Evolutionary conservation across 2,329 filamentous ascomycete genomes (phyloP).

Genomic region (Verticillium nonalfalfae): DNA sequence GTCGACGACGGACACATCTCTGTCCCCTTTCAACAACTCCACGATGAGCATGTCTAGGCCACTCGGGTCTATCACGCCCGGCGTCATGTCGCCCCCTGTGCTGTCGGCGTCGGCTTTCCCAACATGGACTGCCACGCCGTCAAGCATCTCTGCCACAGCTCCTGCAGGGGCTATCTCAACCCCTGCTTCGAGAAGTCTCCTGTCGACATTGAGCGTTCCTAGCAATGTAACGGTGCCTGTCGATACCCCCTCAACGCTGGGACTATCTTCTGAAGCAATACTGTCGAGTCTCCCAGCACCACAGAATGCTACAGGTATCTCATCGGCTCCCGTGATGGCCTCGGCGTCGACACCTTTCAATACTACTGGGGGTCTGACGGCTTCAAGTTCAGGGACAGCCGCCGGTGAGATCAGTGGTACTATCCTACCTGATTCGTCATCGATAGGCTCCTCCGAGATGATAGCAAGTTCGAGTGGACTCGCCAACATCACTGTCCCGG

Average conservation of each 20-base stretch:
- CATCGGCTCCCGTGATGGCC: not conserved
- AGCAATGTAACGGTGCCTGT: not conserved
- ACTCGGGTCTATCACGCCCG: not conserved
- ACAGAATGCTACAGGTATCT: not conserved
- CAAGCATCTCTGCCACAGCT: not conserved
- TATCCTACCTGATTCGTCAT: not conserved
- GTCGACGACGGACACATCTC: not conserved
- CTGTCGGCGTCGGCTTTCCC: not conserved
- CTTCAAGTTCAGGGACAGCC: not conserved
- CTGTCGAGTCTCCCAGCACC: not conserved
- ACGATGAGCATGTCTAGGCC: not conserved
- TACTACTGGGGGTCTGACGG: not conserved
- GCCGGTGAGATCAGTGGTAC: not conserved
- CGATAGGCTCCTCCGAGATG: not conserved
- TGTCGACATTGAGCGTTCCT: not conserved
- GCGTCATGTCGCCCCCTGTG: not conserved
- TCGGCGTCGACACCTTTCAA: not conserved
- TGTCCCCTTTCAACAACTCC: not conserved
- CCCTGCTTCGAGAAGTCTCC: not conserved
- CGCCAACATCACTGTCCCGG: not conserved
- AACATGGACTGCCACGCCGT: not conserved
- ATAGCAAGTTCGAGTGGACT: not conserved
- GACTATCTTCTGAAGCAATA: not conserved
- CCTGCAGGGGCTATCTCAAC: not conserved
- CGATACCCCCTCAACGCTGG: not conserved